These are phyloP conservation scores for Candida glucosophila DNA, from an alignment of 1,139 yeast species.

Conservation along the genomic window DNA sequence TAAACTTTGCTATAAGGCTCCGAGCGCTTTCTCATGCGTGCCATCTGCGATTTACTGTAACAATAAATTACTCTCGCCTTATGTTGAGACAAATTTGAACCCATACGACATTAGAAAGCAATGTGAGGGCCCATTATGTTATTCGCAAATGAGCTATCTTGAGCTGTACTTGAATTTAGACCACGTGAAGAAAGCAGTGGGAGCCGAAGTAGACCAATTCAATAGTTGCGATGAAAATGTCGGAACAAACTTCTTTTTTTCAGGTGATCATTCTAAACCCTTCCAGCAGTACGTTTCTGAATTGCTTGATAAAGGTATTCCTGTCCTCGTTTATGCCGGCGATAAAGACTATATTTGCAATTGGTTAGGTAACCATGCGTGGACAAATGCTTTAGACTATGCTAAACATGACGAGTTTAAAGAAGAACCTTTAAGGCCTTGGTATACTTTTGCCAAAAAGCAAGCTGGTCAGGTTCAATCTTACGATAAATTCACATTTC, in stretches of 20 bases:
- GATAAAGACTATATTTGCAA: slow-evolving; percentile 33
- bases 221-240: slow-evolving; percentile 52
- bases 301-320: slow-evolving; percentile 41
- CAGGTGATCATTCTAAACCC: slow-evolving; percentile 60
- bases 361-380: slow-evolving; percentile 32
- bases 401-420: slow-evolving; percentile 17
- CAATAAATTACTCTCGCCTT: slow-evolving; percentile 39
- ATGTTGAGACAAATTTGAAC: slow-evolving; percentile 52
- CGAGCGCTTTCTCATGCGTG: slow-evolving; percentile 40
- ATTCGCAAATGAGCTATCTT: slow-evolving; percentile 45
- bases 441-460: slow-evolving; percentile 34
- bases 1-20: slow-evolving; percentile 44
- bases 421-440: slow-evolving; percentile 25
- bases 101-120: slow-evolving; percentile 61
- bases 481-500: slow-evolving; percentile 46
- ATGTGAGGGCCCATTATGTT: slow-evolving; percentile 50
- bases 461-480: slow-evolving; percentile 54
- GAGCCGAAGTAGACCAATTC: slow-evolving; percentile 48
- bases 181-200: slow-evolving; percentile 52
- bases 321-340: slow-evolving; percentile 32
- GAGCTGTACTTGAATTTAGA: slow-evolving; percentile 53
- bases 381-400: slow-evolving; percentile 24
- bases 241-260: slow-evolving; percentile 41
- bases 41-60: slow-evolving; percentile 41
- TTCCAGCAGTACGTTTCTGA: slow-evolving; percentile 55